Evolutionary conservation across 2,329 filamentous ascomycete species (phyloP).

Genomic region (Nectriaceae sp.): DNA sequence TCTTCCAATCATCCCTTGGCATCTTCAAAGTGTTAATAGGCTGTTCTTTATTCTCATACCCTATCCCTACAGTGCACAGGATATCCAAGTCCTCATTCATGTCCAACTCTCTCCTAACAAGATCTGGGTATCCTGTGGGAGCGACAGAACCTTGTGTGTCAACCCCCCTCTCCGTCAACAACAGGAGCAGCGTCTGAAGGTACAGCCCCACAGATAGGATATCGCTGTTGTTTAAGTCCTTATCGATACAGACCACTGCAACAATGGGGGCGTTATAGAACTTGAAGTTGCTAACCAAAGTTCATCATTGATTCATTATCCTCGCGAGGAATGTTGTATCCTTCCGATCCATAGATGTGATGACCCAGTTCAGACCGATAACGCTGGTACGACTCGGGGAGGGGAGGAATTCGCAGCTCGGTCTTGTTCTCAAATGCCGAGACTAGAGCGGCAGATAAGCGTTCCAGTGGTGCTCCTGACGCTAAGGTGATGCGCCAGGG

Average conservation of each 20-base stretch:
- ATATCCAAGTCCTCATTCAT: no score
- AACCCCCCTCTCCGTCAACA: constrained; percentile 13
- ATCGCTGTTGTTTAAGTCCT: constrained; percentile 3
- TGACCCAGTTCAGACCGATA: constrained; percentile 16
- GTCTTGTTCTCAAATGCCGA: no score
- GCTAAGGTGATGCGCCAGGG: no score
- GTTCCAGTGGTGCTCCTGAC: no score
- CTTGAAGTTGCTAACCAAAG: constrained; percentile 13
- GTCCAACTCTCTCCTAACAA: no score
- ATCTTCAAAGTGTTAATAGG: no score
- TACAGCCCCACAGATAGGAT: constrained; percentile 17
- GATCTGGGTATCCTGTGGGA: no score
- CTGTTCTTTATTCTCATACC: no score
- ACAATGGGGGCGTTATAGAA: constrained; percentile 20
- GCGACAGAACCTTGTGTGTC: constrained; percentile 13
- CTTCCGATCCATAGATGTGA: constrained; percentile 13
- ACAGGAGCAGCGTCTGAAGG: constrained; percentile 16
- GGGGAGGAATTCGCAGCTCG: no score
- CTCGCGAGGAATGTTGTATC: constrained; percentile 13
- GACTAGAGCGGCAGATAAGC: no score
- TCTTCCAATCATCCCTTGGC: no score
- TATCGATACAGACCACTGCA: constrained; percentile 13
- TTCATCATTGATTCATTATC: constrained; percentile 10
- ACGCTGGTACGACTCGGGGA: constrained; percentile 10
- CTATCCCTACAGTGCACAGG: no score